phyloP scores from a whole-genome alignment of 768 basidiomycete species.

The Auricularia auricula-judae region DNA sequence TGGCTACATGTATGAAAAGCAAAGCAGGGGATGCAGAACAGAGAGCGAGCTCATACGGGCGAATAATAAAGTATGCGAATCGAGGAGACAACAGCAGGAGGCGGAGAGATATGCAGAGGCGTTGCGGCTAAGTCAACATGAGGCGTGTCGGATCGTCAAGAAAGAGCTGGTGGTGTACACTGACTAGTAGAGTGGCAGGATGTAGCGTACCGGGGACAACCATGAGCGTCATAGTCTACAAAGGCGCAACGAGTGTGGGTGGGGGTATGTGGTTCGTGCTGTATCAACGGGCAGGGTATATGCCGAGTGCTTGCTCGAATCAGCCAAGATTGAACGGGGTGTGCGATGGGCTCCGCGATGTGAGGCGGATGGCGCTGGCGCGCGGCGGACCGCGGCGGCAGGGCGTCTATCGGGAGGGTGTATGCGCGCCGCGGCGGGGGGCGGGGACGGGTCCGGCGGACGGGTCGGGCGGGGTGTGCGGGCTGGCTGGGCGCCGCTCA shows the following conservation, averaged over 20 bases:
- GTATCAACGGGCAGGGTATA: neutral
- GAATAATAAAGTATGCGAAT: neutral
- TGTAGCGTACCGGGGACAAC: neutral
- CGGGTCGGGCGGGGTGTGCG: too few relatives aligned
- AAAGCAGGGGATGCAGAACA: neutral
- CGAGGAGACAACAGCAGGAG: neutral
- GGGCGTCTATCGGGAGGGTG: neutral
- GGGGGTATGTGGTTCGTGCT: neutral
- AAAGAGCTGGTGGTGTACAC: neutral
- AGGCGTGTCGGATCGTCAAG: neutral
- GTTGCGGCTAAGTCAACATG: neutral
- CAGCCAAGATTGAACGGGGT: neutral
- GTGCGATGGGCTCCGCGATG: neutral
- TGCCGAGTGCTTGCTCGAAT: neutral
- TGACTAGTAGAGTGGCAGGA: neutral
- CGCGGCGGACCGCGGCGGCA: neutral
- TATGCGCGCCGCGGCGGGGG: neutral
- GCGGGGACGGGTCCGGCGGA: too few relatives aligned
- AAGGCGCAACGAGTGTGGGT: neutral
- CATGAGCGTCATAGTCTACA: neutral
- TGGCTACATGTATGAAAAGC: neutral
- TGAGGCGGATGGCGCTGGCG: neutral
- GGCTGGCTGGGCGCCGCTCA: neutral
- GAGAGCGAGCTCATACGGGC: neutral
- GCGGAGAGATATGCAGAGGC: neutral